Percentiles rank a stretch among this genome's conserved stretches.
phyloP scores from a whole-genome alignment of 2,329 filamentous ascomycete genomes.

The Talaromyces sp. region DNA sequence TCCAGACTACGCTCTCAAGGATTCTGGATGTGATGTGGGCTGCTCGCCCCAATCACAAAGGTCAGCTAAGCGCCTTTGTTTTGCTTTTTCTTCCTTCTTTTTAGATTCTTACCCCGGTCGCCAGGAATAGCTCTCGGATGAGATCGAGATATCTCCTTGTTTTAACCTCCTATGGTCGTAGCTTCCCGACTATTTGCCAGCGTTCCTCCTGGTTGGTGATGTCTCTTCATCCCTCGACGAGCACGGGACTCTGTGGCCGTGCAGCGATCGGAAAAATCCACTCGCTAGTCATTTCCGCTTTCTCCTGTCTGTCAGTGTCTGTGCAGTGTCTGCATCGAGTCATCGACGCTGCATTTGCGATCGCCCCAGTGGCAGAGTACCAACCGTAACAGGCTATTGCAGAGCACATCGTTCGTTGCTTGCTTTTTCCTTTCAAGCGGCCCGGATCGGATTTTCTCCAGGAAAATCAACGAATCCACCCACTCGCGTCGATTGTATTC shows the following conservation, averaged over 20 bases:
- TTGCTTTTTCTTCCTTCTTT: neutral
- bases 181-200: neutral
- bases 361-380: neutral
- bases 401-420: neutral
- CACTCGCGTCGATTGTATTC: neutral
- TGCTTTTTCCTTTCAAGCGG: neutral
- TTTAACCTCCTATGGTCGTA: neutral
- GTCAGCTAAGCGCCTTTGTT: neutral
- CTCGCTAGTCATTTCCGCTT: neutral
- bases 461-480: neutral
- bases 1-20: neutral
- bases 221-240: neutral
- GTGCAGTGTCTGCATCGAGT: neutral
- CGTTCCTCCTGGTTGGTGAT: neutral
- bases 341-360: neutral
- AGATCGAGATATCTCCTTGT: neutral
- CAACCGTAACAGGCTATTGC: slow-evolving; percentile 2
- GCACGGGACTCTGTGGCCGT: neutral
- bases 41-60: neutral
- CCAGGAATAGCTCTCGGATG: neutral
- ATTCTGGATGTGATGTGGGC: neutral
- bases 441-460: neutral
- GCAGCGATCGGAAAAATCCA: neutral
- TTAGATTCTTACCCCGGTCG: neutral
- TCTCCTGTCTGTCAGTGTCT: neutral